phyloP scores from a whole-genome alignment of 202 grass and related monocot genomes.

The Musa balbisiana region DNA sequence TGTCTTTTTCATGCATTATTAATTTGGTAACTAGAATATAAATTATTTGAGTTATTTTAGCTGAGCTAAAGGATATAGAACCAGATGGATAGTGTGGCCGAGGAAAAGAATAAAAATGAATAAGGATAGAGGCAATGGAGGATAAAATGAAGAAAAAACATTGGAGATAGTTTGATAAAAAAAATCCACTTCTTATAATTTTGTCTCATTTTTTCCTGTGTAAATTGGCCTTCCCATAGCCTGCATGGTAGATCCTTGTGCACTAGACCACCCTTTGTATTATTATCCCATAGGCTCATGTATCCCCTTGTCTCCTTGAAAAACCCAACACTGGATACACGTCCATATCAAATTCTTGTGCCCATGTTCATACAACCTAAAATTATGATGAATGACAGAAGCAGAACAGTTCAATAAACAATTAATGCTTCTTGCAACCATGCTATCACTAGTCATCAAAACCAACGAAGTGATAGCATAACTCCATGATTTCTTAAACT shows the following conservation, averaged over 20 bases:
- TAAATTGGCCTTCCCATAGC: background rate
- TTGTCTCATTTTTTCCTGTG: background rate
- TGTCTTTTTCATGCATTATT: too few species aligned
- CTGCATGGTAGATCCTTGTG: background rate
- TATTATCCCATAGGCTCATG: background rate
- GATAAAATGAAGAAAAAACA: too few species aligned
- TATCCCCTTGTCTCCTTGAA: background rate
- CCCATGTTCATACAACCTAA: background rate
- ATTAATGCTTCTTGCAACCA: conserved; percentile 2
- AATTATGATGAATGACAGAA: background rate
- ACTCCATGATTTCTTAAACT: background rate
- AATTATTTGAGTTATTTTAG: too few species aligned
- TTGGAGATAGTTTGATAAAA: too few species aligned
- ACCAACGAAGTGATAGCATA: background rate
- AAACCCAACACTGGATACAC: background rate
- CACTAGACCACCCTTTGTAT: background rate
- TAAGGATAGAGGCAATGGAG: too few species aligned
- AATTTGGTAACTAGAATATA: too few species aligned
- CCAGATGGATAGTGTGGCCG: too few species aligned
- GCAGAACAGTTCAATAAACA: background rate
- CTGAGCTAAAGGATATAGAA: too few species aligned
- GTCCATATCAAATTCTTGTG: background rate
- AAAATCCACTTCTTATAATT: background rate
- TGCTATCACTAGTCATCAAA: background rate
- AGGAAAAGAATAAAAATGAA: too few species aligned